phyloP scores from a whole-genome alignment of 192 early-diverging fungal genomes.

The Coemansia sp. region DNA sequence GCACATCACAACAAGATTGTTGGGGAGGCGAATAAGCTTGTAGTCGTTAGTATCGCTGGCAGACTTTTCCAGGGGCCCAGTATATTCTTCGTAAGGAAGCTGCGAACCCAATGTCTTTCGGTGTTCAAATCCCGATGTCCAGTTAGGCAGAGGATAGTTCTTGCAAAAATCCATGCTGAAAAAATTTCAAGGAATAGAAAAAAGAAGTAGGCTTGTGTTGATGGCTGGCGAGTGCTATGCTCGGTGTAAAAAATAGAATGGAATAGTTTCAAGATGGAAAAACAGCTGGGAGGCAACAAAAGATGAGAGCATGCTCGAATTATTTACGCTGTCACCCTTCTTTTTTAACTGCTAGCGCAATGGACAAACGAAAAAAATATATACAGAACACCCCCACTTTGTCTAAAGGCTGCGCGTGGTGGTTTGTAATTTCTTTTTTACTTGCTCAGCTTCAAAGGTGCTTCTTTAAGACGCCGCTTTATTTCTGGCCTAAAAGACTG shows the following conservation, averaged over 20 bases:
- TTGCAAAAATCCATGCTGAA: background rate
- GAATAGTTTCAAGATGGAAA: too few relatives aligned
- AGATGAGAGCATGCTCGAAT: too few relatives aligned
- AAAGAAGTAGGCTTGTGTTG: background rate
- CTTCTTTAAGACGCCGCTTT: too few relatives aligned
- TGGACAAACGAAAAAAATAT: too few relatives aligned
- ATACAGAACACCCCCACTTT: too few relatives aligned
- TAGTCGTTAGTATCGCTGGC: conserved; percentile 56
- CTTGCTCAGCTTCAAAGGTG: too few relatives aligned
- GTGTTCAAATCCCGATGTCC: background rate
- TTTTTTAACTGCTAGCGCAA: too few relatives aligned
- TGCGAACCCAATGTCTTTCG: background rate
- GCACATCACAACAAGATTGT: conserved; percentile 58
- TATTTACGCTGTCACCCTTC: too few relatives aligned
- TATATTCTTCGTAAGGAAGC: conserved; percentile 9
- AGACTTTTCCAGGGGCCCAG: conserved; percentile 33
- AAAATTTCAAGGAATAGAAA: background rate
- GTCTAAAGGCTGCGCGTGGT: too few relatives aligned
- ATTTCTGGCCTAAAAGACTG: too few relatives aligned
- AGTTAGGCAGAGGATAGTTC: background rate
- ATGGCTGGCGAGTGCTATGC: background rate
- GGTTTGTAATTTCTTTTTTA: too few relatives aligned
- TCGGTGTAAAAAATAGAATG: background rate
- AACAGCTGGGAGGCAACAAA: too few relatives aligned
- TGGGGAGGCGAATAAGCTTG: conserved; percentile 54